Conservation (phyloP, 1,139 yeast species). For the Blastobotrys buckinghamii region DNA sequence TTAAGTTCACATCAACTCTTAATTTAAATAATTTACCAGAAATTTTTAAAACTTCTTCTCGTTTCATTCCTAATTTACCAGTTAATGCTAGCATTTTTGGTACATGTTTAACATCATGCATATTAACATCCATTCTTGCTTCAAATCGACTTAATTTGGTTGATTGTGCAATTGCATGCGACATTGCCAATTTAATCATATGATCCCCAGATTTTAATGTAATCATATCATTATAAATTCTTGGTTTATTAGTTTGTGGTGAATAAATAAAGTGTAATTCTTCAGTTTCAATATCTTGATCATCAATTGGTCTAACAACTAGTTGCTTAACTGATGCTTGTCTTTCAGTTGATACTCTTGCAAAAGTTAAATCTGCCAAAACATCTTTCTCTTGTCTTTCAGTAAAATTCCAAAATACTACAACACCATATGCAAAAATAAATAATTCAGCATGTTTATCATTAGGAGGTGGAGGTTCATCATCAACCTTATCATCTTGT, state of each 20-base stretch:
- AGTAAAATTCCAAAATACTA: constrained; percentile 94
- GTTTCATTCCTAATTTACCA: constrained; percentile 72
- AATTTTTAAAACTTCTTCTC: constrained; percentile 75
- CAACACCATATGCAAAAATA: constrained; percentile 85
- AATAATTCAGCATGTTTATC: constrained; percentile 83
- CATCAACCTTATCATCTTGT: constrained; percentile 1
- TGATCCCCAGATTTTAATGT: constrained; percentile 89
- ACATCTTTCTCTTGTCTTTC: constrained; percentile 90
- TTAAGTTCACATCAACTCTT: constrained; percentile 86
- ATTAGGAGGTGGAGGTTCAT: constrained; percentile 5
- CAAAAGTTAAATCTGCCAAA: constrained; percentile 86
- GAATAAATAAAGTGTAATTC: constrained; percentile 93
- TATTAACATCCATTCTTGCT: constrained; percentile 77
- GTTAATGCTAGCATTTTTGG: constrained; percentile 89
- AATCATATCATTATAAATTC: constrained; percentile 92
- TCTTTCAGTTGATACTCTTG: constrained; percentile 31
- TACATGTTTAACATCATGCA: constrained; percentile 77
- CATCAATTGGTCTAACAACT: constrained; percentile 70
- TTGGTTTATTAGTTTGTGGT: constrained; percentile 70
- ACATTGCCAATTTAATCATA: constrained; percentile 82
- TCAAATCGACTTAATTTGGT: constrained; percentile 88
- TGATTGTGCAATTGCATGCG: constrained; percentile 96
- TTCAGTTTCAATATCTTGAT: constrained; percentile 90
- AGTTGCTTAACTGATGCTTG: constrained; percentile 29
- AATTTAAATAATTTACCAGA: constrained; percentile 86